These are phyloP conservation scores for Beauveria sp. DNA, from an alignment of 2,329 filamentous ascomycete species.

Conservation along the genomic window DNA sequence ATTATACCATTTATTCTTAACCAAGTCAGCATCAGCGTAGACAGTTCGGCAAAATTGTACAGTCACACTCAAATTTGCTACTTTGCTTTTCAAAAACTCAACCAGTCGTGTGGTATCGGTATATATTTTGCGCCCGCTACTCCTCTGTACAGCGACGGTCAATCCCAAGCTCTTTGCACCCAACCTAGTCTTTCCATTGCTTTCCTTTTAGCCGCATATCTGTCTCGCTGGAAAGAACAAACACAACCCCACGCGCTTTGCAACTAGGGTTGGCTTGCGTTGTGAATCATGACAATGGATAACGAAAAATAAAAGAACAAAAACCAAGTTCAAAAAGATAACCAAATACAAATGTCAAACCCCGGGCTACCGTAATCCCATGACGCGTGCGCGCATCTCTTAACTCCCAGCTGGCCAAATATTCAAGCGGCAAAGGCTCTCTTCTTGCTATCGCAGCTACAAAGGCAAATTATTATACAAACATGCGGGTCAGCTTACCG, in stretches of 20 bases:
- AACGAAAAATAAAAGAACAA: constrained; percentile 1
- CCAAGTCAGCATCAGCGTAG: constrained; percentile 3
- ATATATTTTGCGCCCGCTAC: constrained; percentile 16
- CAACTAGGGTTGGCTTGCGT: not conserved
- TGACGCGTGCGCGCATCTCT: not conserved
- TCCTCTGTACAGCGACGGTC: constrained; percentile 18
- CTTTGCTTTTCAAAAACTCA: not conserved
- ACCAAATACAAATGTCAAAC: constrained; percentile 4
- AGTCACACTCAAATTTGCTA: constrained; percentile 3
- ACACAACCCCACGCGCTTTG: not conserved
- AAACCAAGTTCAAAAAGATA: not conserved
- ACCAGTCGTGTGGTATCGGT: constrained; percentile 19
- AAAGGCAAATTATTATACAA: constrained; percentile 9
- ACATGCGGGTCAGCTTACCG: constrained; percentile 62
- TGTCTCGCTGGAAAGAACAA: not conserved
- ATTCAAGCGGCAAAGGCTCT: not conserved
- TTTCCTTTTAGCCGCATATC: constrained; percentile 10
- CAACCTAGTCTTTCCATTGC: constrained; percentile 3
- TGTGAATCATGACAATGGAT: constrained; percentile 1
- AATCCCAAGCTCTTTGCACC: constrained; percentile 7
- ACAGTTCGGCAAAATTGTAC: constrained; percentile 9
- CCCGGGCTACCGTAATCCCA: constrained; percentile 5
- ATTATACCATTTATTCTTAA: not conserved
- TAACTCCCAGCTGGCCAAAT: constrained; percentile 1
- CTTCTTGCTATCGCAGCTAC: not conserved